Evolutionary conservation across 306 rosid species (phyloP), one percentile per base, ranked within the genome.

Genomic region (Dryas octopetala): DNA sequence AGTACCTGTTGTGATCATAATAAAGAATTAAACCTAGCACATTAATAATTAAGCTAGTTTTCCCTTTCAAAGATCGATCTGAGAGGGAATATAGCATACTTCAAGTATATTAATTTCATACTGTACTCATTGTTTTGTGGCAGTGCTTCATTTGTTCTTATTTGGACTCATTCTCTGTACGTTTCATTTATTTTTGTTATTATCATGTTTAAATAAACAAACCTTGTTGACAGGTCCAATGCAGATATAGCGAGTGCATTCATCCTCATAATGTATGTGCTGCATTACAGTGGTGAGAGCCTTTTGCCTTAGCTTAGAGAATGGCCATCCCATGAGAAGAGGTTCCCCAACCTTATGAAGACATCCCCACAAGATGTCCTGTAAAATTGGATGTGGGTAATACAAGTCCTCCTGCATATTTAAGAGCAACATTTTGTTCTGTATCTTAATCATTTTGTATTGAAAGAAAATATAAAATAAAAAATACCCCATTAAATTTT

Each of bases 151-250:
- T 32, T 32, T 32, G 49, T 46, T 46, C 9, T 8, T 5, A 46
- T 46, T 46, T 5, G 6, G 49, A 0, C 8, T 46, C 8, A 46
- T 51, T 4, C 1, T n/a, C 0, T 28, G 2, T 28, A 10, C 7
- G 11, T 2, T 1, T 4, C 32, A 11, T 61, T 32, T 61, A 0
- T 11, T 32, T 11, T 32, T 61, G 13, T 16, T 54, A n/a, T 32
- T 32, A 32, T 32, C 38, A 32, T 32, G 3, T 32, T 32, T 32
- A 32, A 32, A 32, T 32, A 3, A 13, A 13, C 44, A 28, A 28
- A 88, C 97, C 96, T 92, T 92, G 59, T 63, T 87, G 59, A 92
- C 79, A 6, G 96, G 89, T 54, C 88, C 97, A 84, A 92, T 55
- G 65, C 96, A 87, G n/a, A 90, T 23, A 50, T 92, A 92, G 40